Conservation (phyloP, 169 alveolate genomes). For the Plasmodium knowlesi region DNA sequence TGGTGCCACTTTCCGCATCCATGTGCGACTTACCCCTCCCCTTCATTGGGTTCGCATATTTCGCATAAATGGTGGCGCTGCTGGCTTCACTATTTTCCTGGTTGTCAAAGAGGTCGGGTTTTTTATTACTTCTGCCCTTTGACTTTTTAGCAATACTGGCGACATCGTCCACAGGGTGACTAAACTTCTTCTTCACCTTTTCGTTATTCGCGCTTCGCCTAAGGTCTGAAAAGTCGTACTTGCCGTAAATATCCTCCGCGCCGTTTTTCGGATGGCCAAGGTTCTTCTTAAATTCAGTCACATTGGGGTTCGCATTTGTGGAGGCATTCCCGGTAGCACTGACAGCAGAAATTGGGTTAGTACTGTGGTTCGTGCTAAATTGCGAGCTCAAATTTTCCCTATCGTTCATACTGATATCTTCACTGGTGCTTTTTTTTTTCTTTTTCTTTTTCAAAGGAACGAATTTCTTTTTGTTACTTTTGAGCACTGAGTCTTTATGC, state of each 20-base stretch:
- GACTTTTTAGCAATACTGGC: background rate
- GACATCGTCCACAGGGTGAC: background rate
- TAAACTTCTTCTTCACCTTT: background rate
- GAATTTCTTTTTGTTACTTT: slow-evolving; percentile 14
- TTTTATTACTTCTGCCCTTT: slow-evolving; percentile 4
- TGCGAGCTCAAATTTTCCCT: background rate
- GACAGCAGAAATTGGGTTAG: background rate
- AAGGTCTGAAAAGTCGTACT: background rate
- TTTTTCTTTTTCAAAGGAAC: slow-evolving; percentile 14
- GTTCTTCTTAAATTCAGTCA: background rate
- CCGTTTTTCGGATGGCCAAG: background rate
- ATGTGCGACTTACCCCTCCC: background rate
- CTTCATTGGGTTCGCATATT: background rate
- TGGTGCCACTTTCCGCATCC: background rate
- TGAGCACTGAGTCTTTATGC: background rate
- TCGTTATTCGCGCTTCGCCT: background rate
- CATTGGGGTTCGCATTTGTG: background rate
- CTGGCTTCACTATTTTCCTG: slow-evolving; percentile 25
- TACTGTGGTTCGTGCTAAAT: background rate
- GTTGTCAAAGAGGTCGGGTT: background rate
- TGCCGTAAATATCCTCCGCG: background rate
- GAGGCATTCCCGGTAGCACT: background rate
- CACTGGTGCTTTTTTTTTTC: slow-evolving; percentile 31
- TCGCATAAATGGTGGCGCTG: background rate
- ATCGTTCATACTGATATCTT: slow-evolving; percentile 23